Base-by-base conservation (phyloP, 768 basidiomycete genomes). In the Brasilioporus rufonigricans region DNA sequence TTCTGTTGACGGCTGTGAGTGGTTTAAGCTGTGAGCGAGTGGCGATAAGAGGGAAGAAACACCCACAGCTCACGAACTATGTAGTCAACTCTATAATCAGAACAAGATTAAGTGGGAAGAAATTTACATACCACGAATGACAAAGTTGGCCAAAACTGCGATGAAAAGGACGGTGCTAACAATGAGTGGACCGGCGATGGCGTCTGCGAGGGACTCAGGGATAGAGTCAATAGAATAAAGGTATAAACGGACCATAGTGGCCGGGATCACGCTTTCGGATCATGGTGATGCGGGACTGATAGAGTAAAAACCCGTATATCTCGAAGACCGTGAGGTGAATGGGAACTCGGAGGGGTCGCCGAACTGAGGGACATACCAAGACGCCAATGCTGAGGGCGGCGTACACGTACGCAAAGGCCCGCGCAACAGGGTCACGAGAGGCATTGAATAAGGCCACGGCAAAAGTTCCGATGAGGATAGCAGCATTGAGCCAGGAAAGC, bases 361-460 rank as follows among this genome's bases (percentile, higher is more conserved):
- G 5, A 21, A 27, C n/a, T n/a, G 23, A 50, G 24, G 45, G 27
- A 52, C 53, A 14, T 44, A 89, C 88, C 62, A 94, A 60, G 38
- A 88, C 79, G 16, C 78, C 79, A 27, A 93, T 62, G 61, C 89
- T 93, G 63, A 98, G 86, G 2, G 79, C 61, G 14, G 92, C 92
- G 65, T 98, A 98, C 1, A 80, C 69, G 62, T 90, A 87, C 0
- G 95, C 91, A 69, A 98, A 94, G 33, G 76, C 80, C 16, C 83
- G 80, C 0, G 88, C 86, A 48, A 93, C 67, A 5, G 72, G 45
- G 39, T 83, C 73, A 55, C 80, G 80, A 7, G 91, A 89, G 0
- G 90, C 85, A 65, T 97, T 96, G 76, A 91, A 93, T 9, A 99
- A 77, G 1, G 91, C 94, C 21, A 96, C 75, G 1, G 94, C 79